Evolutionary conservation across 495 filamentous ascomycete genomes (phyloP).

Genomic region (Thermochaetoides thermophila): DNA sequence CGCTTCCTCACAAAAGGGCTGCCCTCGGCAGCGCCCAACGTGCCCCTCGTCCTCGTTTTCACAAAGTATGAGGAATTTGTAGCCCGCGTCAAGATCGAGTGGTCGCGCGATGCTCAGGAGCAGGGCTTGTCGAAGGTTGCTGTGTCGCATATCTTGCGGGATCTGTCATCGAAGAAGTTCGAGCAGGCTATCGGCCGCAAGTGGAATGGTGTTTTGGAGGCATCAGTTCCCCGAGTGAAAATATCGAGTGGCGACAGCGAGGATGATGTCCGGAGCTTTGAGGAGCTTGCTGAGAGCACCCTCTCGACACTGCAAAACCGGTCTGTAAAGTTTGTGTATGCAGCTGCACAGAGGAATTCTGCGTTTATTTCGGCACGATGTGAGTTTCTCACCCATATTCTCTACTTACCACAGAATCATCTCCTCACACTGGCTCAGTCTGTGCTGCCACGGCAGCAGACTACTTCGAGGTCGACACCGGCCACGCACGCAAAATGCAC

Average conservation of each 20-base stretch:
- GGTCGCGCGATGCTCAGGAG: slow-evolving; percentile 9
- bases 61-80: slow-evolving; percentile 21
- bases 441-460: slow-evolving; percentile 11
- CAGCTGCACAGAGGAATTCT: slow-evolving; percentile 14
- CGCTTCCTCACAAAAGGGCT: slow-evolving; percentile 10
- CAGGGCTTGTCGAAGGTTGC: slow-evolving; percentile 14
- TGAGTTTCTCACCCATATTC: slow-evolving; percentile 3
- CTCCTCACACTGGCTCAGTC: slow-evolving; percentile 1
- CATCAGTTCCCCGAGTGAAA: slow-evolving; percentile 7
- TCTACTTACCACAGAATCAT: background rate
- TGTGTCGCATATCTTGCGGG: slow-evolving; percentile 14
- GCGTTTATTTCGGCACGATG: slow-evolving; percentile 12
- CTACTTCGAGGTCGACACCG: slow-evolving; percentile 17
- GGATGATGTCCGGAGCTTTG: slow-evolving; percentile 9
- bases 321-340: slow-evolving; percentile 13
- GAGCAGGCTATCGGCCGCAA: slow-evolving; percentile 9
- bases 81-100: slow-evolving; percentile 11
- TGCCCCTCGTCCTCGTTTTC: slow-evolving; percentile 13
- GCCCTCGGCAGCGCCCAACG: slow-evolving; percentile 2
- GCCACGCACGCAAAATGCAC: slow-evolving; percentile 15
- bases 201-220: slow-evolving; percentile 10
- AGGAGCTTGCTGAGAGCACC: slow-evolving; percentile 8
- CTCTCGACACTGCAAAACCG: slow-evolving; percentile 8
- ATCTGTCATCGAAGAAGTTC: slow-evolving; percentile 12
- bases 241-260: slow-evolving; percentile 9